Percentiles rank a stretch among this genome's conserved stretches.
Conservation (phyloP, 805 yeast species). For the Candida chilensis region DNA sequence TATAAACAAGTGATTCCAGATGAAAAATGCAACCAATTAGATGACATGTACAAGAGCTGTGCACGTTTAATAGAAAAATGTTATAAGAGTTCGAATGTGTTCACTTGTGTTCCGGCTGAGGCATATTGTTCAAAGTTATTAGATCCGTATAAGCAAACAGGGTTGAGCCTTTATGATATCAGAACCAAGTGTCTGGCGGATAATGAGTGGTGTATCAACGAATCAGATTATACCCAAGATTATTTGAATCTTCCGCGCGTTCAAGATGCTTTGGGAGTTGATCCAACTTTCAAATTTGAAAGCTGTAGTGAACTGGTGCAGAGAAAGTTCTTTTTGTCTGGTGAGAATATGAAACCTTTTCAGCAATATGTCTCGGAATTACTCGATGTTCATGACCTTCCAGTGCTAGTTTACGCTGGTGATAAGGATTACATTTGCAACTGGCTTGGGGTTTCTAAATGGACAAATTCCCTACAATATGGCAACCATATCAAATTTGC, state of each 20-base stretch:
- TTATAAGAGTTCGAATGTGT: slow-evolving; percentile 18
- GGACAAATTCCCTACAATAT: slow-evolving; percentile 9
- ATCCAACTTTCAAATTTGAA: slow-evolving; percentile 8
- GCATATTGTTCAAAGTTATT: slow-evolving; percentile 12
- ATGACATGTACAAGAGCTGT: slow-evolving; percentile 10
- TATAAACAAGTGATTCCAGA: slow-evolving; percentile 4
- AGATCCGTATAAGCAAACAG: slow-evolving; percentile 19
- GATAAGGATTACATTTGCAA: slow-evolving; percentile 34
- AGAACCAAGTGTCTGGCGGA: slow-evolving; percentile 11
- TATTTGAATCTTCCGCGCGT: slow-evolving; percentile 18
- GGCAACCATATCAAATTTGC: no score
- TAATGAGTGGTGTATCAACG: slow-evolving; percentile 16
- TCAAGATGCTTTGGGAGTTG: slow-evolving; percentile 16
- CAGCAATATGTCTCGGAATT: slow-evolving; percentile 30
- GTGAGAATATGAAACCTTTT: slow-evolving; percentile 31
- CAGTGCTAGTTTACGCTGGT: slow-evolving; percentile 15
- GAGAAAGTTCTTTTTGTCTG: slow-evolving; percentile 10
- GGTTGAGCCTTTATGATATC: slow-evolving; percentile 17
- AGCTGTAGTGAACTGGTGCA: slow-evolving; percentile 10
- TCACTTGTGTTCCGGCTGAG: slow-evolving; percentile 28
- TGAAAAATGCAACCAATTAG: slow-evolving; percentile 14
- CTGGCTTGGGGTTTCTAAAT: slow-evolving; percentile 28
- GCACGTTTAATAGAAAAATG: slow-evolving; percentile 12
- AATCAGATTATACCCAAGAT: slow-evolving; percentile 15
- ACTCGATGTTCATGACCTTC: slow-evolving; percentile 15